Evolutionary conservation across 441 rosid species (phyloP).

Genomic region (Syzygium malaccense): DNA sequence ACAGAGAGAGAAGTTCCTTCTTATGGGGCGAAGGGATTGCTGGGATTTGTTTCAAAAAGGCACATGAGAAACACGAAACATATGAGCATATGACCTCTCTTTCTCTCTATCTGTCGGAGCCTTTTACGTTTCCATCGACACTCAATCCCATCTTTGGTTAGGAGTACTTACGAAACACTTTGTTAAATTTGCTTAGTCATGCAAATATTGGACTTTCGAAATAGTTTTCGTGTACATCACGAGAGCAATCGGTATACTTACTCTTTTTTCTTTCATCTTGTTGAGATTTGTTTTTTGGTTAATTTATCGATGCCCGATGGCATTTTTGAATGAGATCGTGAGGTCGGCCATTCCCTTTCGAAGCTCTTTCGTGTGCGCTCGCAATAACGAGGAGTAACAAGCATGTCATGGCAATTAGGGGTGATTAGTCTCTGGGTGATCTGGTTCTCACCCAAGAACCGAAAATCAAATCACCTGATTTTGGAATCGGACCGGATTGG

Average conservation of each 20-base stretch:
- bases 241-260: background rate
- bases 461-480: no score
- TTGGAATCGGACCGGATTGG: no score
- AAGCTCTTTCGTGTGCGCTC: background rate
- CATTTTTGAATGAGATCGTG: background rate
- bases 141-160: background rate
- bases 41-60: background rate
- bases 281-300: background rate
- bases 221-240: background rate
- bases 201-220: background rate
- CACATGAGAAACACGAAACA: background rate
- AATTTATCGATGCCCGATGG: background rate
- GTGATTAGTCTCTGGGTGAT: no score
- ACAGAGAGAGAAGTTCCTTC: background rate
- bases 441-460: no score
- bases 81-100: background rate
- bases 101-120: background rate
- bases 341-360: background rate
- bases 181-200: background rate
- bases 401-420: background rate
- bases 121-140: background rate
- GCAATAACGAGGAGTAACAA: background rate
- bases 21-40: background rate
- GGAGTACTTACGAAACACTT: no score
- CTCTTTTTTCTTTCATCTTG: background rate